These are phyloP conservation scores for Acmispon strigosus DNA, from an alignment of 306 rosid genomes.

Conservation along the genomic window DNA sequence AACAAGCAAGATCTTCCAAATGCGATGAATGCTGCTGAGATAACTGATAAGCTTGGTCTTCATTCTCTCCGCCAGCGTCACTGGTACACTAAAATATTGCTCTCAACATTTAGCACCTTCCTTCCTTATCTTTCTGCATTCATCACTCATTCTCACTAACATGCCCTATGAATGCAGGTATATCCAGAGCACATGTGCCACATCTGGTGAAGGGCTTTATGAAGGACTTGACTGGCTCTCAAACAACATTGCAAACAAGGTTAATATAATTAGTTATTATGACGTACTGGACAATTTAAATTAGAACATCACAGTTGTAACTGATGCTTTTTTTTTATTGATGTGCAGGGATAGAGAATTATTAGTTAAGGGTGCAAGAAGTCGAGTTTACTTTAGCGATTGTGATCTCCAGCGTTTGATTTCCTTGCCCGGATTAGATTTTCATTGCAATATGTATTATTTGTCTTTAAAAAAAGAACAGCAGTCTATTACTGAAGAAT, in stretches of 20 bases:
- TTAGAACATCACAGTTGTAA: neutral
- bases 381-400: constrained; percentile 17
- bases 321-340: constrained; percentile 1
- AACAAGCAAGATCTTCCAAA: constrained; percentile 94
- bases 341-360: constrained; percentile 58
- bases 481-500: constrained; percentile 31
- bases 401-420: constrained; percentile 7
- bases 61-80: constrained; percentile 93
- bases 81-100: constrained; percentile 35
- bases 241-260: constrained; percentile 86
- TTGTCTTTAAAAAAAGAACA: constrained; percentile 24
- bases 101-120: neutral
- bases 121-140: neutral
- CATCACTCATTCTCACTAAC: neutral
- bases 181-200: constrained; percentile 90
- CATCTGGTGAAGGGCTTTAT: constrained; percentile 89
- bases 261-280: neutral
- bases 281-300: neutral
- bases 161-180: constrained; percentile 45
- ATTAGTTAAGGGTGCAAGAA: constrained; percentile 19
- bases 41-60: constrained; percentile 85
- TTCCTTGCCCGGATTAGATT: constrained; percentile 28
- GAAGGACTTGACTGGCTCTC: constrained; percentile 96
- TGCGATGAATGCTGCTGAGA: constrained; percentile 92
- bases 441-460: constrained; percentile 33